phyloP scores from a whole-genome alignment of 345 rosid species.

The Linum usitatissimum region DNA sequence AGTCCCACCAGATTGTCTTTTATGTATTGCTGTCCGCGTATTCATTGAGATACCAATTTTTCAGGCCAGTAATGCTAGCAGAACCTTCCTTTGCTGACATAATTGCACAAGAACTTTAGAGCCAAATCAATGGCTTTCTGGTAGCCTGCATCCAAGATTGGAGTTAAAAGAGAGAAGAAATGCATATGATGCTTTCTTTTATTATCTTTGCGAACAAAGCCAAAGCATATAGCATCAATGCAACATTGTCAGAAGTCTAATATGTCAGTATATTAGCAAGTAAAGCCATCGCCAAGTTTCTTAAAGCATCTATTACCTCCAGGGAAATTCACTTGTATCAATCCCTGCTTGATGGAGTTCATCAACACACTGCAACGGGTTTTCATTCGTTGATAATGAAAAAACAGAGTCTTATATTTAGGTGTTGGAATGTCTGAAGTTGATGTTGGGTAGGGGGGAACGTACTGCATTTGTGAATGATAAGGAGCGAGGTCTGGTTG shows the following conservation, averaged over 20 bases:
- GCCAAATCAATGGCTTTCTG: conserved; percentile 62
- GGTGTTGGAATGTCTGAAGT: no score
- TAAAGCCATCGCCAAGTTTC: background rate
- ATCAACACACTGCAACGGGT: conserved; percentile 62
- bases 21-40: background rate
- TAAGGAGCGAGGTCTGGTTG: no score
- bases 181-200: no score
- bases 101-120: background rate
- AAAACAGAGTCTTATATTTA: no score
- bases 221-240: conserved; percentile 1
- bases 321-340: conserved; percentile 94
- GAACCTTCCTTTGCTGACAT: background rate
- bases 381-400: no score
- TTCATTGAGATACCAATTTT: background rate
- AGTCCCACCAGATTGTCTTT: background rate
- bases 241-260: background rate
- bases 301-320: conserved; percentile 52
- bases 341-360: conserved; percentile 97
- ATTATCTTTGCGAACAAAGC: background rate
- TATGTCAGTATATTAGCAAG: background rate
- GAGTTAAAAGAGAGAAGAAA: no score
- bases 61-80: background rate
- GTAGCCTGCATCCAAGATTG: conserved; percentile 47
- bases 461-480: no score
- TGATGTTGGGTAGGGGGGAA: no score